Evolutionary conservation across 2,329 filamentous ascomycete species (phyloP), one percentile per base, ranked within the genome.

Genomic region (Penicillium sp.): DNA sequence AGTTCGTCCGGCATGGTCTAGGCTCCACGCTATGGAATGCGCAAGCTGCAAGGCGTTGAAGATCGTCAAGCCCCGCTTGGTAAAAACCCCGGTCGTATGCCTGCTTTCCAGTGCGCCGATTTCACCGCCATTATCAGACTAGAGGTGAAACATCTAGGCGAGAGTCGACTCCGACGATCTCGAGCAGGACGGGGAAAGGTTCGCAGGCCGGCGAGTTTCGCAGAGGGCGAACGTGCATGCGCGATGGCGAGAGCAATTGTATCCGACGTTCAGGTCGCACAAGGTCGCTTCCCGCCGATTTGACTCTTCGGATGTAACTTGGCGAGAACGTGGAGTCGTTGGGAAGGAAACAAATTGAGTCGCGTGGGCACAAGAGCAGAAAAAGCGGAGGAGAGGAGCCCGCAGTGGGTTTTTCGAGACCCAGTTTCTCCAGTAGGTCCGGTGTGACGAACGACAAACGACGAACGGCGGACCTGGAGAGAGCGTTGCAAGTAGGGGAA

Each of bases 81-180:
- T 46, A 45, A 47, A 45, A 45, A 46, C 33, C 42, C 44, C 50
- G 31, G 36, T 51, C 50, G 49, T 51, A 46, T 31, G 12, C 45
- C 16, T 54, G 31, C 33, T 7, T 54, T 57, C 42, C 31, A 50
- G 29, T 44, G 39, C 41, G 36, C 18, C 28, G 45, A 24, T 43
- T 59, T 44, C 46, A 42, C 31, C 44, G 59, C 56, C 58, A 62
- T 62, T 38, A 47, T 62, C 49, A 42, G 33, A 21, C 44, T 46
- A 42, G 12, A 16, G 42, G n/a, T 5, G 3, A 16, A 31, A 21
- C 50, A 61, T 62, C 24, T 43, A 45, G 26, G 52, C 44, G 41
- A 48, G 46, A 28, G 50, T 36, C 53, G 46, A 45, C 33, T 26
- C 8, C 31, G 46, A 56, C 36, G n/a, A 10, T 29, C 28, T 45